Evolutionary conservation across 192 early-diverging fungal genomes (phyloP), one percentile per base, ranked within the genome.

Genomic region (Geosiphon pyriformis): DNA sequence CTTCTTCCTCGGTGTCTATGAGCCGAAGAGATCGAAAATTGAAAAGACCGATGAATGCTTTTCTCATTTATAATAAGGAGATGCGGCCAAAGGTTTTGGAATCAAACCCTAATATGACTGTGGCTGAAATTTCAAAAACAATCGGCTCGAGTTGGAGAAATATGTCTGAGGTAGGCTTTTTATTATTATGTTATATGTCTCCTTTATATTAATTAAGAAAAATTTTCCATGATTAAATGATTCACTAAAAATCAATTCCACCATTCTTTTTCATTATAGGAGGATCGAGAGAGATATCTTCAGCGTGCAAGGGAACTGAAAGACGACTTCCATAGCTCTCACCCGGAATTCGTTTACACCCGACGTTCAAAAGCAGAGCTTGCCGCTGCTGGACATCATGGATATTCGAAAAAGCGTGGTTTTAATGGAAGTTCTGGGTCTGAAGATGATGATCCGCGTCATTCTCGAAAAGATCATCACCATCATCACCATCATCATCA

Each of bases 21-120:
- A 53, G 6, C 7, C 37, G 62, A 35, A 65, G 27, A 31, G 72
- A 76, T 55, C 73, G 70, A 34, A 73, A 78, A 56, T 63, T 83
- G n/a, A 85, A 81, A 68, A 75, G 83, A 22, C 82, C 82, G 12
- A 80, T 81, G 61, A 86, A 85, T 65, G 80, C 80, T 18, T 86
- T 85, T 60, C 48, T 86, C 37, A 75, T 86, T 46, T 86, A 83
- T 51, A 86, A 85, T 58, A 74, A 78, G 35, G 82, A 83, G 34
- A 84, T 83, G 77, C 77, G 82, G 15, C 79, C 74, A 54, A 80
- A 78, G 65, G 67, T 86, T 37, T 57, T 83, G 60, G 72, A 78
- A 25, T 70, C 74, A 56, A 77, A 84, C 34, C 79, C 83, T n/a
- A 79, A 81, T 61, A 66, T 83, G 69, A 78, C 80, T 7, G 82